Percentiles rank a stretch among this genome's conserved stretches.
These are phyloP conservation scores for Suillus subaureus DNA, from an alignment of 768 basidiomycete species.

Conservation along the genomic window DNA sequence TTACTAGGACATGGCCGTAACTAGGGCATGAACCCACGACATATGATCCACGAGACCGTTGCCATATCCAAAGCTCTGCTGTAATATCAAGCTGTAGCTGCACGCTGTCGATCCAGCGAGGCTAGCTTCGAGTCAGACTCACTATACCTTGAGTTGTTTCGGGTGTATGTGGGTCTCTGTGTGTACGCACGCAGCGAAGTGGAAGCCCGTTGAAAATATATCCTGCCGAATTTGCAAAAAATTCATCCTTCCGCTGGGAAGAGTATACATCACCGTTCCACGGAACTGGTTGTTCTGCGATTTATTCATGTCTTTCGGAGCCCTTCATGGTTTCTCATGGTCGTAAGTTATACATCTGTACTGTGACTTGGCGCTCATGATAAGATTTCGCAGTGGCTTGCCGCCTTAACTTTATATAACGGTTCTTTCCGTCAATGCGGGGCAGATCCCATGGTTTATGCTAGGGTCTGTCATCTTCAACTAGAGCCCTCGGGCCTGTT, in stretches of 20 bases:
- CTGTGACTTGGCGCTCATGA: background rate
- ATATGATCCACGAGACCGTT: background rate
- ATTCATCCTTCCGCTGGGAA: background rate
- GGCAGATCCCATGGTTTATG: background rate
- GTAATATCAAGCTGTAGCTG: background rate
- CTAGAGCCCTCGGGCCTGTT: conserved; percentile 8
- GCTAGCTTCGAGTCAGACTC: conserved; percentile 11
- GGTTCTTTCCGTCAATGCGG: conserved; percentile 4
- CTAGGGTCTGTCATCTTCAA: conserved; percentile 1
- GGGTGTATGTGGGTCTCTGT: conserved; percentile 9
- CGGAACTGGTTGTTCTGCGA: background rate
- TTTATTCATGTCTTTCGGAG: background rate
- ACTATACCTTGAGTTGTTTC: background rate
- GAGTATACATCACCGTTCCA: background rate
- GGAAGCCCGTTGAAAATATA: background rate
- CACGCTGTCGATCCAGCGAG: background rate
- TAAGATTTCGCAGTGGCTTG: background rate
- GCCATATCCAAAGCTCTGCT: background rate
- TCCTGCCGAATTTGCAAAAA: background rate
- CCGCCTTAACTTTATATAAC: background rate
- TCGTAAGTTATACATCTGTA: background rate
- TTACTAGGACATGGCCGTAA: background rate
- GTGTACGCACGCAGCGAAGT: conserved; percentile 12
- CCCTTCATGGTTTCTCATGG: too few species aligned
- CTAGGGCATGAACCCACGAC: background rate